Evolutionary conservation across 139 green algal species (phyloP).

Genomic region (Micractinium sp.): DNA sequence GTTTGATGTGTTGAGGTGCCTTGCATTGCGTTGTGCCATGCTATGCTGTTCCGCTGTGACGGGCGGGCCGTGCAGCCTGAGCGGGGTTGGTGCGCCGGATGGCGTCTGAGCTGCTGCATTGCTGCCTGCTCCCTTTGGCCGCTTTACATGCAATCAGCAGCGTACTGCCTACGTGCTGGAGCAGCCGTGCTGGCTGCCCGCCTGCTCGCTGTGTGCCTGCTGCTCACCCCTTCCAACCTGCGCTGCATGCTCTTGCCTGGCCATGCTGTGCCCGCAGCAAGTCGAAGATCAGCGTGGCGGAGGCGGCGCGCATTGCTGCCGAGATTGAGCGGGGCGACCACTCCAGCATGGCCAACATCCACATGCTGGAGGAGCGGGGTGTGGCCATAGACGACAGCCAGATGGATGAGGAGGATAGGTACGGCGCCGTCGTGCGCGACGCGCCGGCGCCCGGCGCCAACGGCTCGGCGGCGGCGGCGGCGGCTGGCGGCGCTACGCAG

Average conservation of each 20-base stretch:
- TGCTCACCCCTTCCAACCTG: not conserved
- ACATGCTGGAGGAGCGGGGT: slow-evolving; percentile 86
- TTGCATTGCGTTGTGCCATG: not conserved
- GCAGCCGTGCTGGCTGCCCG: not conserved
- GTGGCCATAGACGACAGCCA: slow-evolving; percentile 65
- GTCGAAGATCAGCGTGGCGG: slow-evolving; percentile 70
- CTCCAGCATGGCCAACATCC: slow-evolving; percentile 58
- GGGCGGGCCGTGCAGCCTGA: no score
- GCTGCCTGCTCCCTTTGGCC: no score
- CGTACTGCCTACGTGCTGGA: no score
- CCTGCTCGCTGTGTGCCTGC: no score
- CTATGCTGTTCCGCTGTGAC: not conserved
- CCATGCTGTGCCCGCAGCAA: slow-evolving; percentile 19
- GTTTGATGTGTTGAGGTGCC: no score
- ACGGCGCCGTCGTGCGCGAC: slow-evolving; percentile 70
- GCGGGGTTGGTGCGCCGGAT: no score
- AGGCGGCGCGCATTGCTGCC: slow-evolving; percentile 78
- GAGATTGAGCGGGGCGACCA: slow-evolving; percentile 78
- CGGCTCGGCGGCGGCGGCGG: not conserved
- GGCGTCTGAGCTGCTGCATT: no score
- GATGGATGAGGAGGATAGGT: slow-evolving; percentile 89
- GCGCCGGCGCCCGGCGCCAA: not conserved
- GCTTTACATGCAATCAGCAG: no score
- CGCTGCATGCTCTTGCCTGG: not conserved
- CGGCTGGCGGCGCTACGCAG: not conserved